Conservation (phyloP, 2,329 filamentous ascomycete genomes). For the Trichophaea hybrida region DNA sequence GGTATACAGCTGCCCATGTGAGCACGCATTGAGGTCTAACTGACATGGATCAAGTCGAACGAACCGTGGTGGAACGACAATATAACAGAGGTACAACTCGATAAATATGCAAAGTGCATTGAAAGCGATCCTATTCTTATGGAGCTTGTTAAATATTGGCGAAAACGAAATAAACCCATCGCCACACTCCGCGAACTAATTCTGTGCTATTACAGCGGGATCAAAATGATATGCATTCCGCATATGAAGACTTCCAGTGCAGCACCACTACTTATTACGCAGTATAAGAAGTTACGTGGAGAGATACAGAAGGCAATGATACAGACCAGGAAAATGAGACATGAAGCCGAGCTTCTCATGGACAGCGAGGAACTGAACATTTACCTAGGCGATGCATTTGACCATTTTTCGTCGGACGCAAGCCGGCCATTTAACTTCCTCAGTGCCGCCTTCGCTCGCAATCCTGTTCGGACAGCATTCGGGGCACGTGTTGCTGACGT, state of each 20-base stretch:
- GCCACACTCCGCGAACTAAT: slow-evolving; percentile 36
- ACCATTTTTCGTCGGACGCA: slow-evolving; percentile 36
- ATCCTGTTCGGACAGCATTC: slow-evolving; percentile 32
- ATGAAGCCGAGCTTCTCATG: slow-evolving; percentile 36
- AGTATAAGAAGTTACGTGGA: slow-evolving; percentile 36
- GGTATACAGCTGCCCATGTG: no score
- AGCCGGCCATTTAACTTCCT: slow-evolving; percentile 40
- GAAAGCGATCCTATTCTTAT: no score
- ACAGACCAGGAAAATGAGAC: slow-evolving; percentile 34
- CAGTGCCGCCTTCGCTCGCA: slow-evolving; percentile 34
- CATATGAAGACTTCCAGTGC: slow-evolving; percentile 26
- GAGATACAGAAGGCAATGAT: slow-evolving; percentile 30
- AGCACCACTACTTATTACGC: slow-evolving; percentile 37
- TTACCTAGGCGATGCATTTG: slow-evolving; percentile 38
- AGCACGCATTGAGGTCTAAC: no score
- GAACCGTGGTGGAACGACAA: no score
- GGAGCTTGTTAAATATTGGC: slow-evolving; percentile 34
- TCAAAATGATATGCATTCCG: slow-evolving; percentile 38
- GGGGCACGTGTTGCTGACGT: slow-evolving; percentile 16
- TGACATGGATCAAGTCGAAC: no score
- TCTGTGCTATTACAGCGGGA: slow-evolving; percentile 38
- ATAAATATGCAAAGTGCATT: no score
- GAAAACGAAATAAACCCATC: slow-evolving; percentile 32
- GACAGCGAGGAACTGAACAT: slow-evolving; percentile 36
- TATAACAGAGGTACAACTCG: no score